phyloP scores from a whole-genome alignment of 306 rosid genomes.

The Castanea mollissima region DNA sequence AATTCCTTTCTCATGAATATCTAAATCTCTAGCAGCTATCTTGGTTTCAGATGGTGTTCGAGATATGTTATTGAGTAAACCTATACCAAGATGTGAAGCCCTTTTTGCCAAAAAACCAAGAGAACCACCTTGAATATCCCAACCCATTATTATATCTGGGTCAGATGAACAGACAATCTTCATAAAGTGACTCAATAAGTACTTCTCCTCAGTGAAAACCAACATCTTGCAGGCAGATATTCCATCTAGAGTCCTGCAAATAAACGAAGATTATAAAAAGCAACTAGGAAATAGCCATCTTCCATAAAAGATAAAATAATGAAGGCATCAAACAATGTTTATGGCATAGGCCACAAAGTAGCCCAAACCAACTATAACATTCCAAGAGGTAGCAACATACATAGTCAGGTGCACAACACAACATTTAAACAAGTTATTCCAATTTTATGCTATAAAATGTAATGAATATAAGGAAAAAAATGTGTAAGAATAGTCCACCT shows the following conservation, averaged over 20 bases:
- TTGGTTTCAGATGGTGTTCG: conserved; percentile 24
- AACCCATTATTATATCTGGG: too few species aligned
- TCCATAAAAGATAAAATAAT: too few species aligned
- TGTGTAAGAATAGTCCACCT: background rate
- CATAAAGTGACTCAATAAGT: too few species aligned
- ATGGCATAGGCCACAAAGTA: too few species aligned
- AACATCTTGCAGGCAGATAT: conserved; percentile 60
- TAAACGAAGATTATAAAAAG: conserved; percentile 3
- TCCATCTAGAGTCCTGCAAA: conserved; percentile 70
- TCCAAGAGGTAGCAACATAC: background rate
- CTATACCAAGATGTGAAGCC: too few species aligned
- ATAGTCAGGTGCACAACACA: background rate
- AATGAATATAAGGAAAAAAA: too few species aligned
- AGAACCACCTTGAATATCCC: too few species aligned
- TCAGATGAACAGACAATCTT: too few species aligned
- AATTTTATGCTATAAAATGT: background rate
- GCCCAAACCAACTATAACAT: background rate
- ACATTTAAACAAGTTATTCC: background rate
- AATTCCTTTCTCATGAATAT: conserved; percentile 38
- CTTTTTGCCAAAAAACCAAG: too few species aligned
- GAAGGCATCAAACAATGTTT: too few species aligned
- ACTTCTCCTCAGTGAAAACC: conserved; percentile 51
- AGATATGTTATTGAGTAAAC: too few species aligned
- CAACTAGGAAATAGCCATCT: too few species aligned
- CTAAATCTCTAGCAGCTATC: conserved; percentile 40